Base-by-base conservation (phyloP, 495 filamentous ascomycete species). In the Thozetella sp. region DNA sequence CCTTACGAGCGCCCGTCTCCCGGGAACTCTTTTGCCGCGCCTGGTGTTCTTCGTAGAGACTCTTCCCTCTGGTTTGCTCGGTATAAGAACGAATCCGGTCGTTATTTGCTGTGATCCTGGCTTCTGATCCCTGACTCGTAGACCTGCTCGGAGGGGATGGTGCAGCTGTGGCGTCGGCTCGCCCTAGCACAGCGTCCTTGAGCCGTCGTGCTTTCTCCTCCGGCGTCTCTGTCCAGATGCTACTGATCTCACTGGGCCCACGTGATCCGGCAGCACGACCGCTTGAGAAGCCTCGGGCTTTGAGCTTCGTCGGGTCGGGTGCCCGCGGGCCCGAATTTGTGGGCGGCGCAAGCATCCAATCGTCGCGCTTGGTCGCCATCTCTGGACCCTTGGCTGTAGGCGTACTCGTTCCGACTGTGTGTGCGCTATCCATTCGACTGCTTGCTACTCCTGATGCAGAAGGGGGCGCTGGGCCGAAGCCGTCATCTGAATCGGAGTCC, bases 291-390 rank as follows among this genome's bases (percentile, higher is more conserved):
- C 92, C 93, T 43, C 93, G 90, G 68, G 84, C 88, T 55, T 88
- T 86, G 26, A 93, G 76, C 59, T 92, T 91, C 2, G 93, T 95
- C 1, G 95, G 93, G 72, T 97, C 94, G 0, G 72, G 65, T 54
- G 90, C 86, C 43, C 88, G 87, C 4, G 83, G 78, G 23, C 83
- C 76, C 73, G 82, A 83, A 24, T 81, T 73, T 2, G 83, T 84
- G 0, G 95, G 95, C 0, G 94, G 95, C 6, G 89, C 84, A 25
- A 94, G 80, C 95, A 99, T 99, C 95, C 95, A 99, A 65, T 92
- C 87, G 75, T 96, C 95, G 56, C 95, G 86, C 56, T 79, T 74
- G 4, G 76, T 67, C 3, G 20, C n/a, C 3, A n/a, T 10, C n/a
- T 48, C 43, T n/a, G 43, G n/a, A 10, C 4, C 43, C 43, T 10